phyloP scores from a whole-genome alignment of 2,329 filamentous ascomycete species.

The Drechslera avenae region DNA sequence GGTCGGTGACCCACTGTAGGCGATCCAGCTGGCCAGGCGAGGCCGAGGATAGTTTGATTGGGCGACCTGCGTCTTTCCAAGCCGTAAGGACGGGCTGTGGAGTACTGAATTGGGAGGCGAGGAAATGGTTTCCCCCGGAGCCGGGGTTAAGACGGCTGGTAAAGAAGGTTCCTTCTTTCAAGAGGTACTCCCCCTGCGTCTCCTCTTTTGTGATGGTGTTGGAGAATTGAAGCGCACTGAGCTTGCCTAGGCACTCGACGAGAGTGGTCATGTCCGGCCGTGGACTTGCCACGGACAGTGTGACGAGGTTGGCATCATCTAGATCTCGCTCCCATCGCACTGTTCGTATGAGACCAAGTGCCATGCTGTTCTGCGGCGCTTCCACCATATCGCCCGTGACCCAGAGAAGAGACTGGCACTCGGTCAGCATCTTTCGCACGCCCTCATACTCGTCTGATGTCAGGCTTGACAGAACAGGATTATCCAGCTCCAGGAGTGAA shows the following conservation, averaged over 20 bases:
- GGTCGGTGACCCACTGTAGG: not conserved
- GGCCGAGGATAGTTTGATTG: not conserved
- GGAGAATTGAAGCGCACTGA: not conserved
- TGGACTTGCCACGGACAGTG: not conserved
- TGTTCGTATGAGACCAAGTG: slow-evolving; percentile 2
- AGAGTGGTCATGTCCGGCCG: not conserved
- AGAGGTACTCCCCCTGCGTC: not conserved
- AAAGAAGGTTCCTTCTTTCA: not conserved
- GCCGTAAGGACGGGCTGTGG: not conserved
- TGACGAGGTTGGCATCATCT: not conserved
- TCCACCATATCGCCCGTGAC: not conserved
- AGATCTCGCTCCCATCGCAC: slow-evolving; percentile 2
- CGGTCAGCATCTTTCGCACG: slow-evolving; percentile 1
- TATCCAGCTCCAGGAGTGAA: not conserved
- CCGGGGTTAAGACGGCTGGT: slow-evolving; percentile 1
- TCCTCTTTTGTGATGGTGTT: not conserved
- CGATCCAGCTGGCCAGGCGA: not conserved
- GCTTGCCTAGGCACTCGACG: not conserved
- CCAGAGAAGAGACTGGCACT: not conserved
- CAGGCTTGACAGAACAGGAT: not conserved
- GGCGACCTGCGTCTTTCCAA: not conserved
- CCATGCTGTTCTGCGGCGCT: not conserved
- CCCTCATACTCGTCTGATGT: not conserved
- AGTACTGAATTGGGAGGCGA: slow-evolving; percentile 1
- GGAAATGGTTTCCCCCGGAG: not conserved